Conservation (phyloP, 306 rosid genomes). For the Quercus dentata region DNA sequence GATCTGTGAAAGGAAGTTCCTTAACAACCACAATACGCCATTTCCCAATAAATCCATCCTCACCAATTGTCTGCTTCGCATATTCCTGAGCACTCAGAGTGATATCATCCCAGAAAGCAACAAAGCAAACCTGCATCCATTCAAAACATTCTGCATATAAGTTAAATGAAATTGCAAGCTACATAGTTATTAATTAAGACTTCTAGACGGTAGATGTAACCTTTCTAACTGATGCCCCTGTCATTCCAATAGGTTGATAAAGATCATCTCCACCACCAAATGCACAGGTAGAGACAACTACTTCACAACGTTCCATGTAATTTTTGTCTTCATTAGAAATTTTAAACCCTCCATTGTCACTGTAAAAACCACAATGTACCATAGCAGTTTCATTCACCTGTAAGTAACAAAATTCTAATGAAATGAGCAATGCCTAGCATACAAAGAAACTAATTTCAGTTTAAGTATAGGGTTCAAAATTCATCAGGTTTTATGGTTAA, state of each 20-base stretch:
- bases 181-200: neutral
- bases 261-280: slow-evolving; percentile 99
- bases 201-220: slow-evolving; percentile 39
- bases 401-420: slow-evolving; percentile 17
- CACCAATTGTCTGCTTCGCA: slow-evolving; percentile 53
- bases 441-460: neutral
- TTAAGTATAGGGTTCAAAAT: neutral
- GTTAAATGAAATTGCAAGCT: slow-evolving; percentile 27
- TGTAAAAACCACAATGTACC: slow-evolving; percentile 88
- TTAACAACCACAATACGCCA: slow-evolving; percentile 82
- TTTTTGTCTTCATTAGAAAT: slow-evolving; percentile 65
- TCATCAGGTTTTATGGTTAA: neutral
- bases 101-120: slow-evolving; percentile 96
- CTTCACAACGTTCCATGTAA: slow-evolving; percentile 65
- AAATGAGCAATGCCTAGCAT: slow-evolving; percentile 23
- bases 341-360: slow-evolving; percentile 72
- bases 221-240: slow-evolving; percentile 67
- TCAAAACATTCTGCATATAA: slow-evolving; percentile 34
- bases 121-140: slow-evolving; percentile 84
- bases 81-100: slow-evolving; percentile 67
- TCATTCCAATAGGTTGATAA: slow-evolving; percentile 96
- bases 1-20: slow-evolving; percentile 90
- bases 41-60: slow-evolving; percentile 68
- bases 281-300: slow-evolving; percentile 89
- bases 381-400: slow-evolving; percentile 59